Conservation (phyloP, 192 early-diverging fungal species). For the Coemansia aciculifera region DNA sequence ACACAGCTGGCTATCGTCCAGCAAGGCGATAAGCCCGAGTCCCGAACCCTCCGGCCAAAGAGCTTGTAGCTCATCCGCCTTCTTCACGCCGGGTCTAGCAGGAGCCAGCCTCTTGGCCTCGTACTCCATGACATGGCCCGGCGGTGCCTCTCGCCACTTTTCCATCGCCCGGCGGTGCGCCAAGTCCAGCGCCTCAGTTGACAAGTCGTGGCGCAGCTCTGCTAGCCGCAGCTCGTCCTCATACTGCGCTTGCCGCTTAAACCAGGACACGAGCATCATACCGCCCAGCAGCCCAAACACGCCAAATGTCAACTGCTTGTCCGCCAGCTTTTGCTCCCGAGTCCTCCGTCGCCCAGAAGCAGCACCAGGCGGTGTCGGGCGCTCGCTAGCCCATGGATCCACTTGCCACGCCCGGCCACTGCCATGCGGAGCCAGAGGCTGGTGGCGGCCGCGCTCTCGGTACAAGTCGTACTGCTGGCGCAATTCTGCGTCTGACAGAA, state of each 20-base stretch:
- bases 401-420: neutral
- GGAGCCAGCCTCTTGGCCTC: conserved; percentile 24
- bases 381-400: conserved; percentile 36
- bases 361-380: conserved; percentile 11
- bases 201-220: conserved; percentile 7
- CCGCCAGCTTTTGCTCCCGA: conserved; percentile 3
- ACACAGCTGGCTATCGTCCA: conserved; percentile 36
- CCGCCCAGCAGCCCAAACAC: conserved; percentile 34
- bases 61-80: conserved; percentile 18
- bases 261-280: conserved; percentile 10
- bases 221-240: conserved; percentile 13
- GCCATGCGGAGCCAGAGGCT: neutral
- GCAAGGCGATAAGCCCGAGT: conserved; percentile 40
- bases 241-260: conserved; percentile 8
- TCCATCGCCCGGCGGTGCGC: conserved; percentile 35
- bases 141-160: conserved; percentile 42
- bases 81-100: neutral
- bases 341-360: neutral
- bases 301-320: conserved; percentile 10
- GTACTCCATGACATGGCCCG: conserved; percentile 23
- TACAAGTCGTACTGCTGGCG: conserved; percentile 22
- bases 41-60: conserved; percentile 44
- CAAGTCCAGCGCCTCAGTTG: conserved; percentile 8
- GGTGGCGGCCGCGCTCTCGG: neutral
- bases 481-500: conserved; percentile 19